A percentile compares a stretch with the other conserved stretches of the same genome.
Evolutionary conservation across 108 stramenopile genomes (phyloP).

Genomic region (Skeletonema tropicum): DNA sequence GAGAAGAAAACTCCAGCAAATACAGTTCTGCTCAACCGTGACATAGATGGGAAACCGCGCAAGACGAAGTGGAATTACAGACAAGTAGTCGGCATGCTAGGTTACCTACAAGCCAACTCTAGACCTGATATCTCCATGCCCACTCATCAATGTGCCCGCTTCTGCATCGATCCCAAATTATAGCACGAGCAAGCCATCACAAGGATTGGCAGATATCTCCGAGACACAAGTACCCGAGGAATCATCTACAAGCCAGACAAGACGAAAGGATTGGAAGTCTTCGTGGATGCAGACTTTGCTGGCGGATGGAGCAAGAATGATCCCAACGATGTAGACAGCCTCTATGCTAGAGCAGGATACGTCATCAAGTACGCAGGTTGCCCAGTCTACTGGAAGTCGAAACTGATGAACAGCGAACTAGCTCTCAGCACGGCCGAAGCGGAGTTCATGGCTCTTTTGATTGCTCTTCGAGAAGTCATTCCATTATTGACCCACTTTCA

Average conservation of each 20-base stretch:
- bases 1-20: background rate
- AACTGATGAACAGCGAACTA: slow-evolving; percentile 12
- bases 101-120: slow-evolving; percentile 26
- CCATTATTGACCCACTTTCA: background rate
- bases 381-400: slow-evolving; percentile 10
- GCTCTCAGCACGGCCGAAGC: slow-evolving; percentile 16
- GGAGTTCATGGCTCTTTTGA: slow-evolving; percentile 11
- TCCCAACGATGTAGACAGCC: background rate
- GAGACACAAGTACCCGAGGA: slow-evolving; percentile 26
- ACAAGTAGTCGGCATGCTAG: slow-evolving; percentile 39
- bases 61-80: slow-evolving; percentile 29
- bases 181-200: no score
- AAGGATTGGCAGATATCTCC: slow-evolving; percentile 55
- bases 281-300: slow-evolving; percentile 50
- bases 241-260: slow-evolving; percentile 19
- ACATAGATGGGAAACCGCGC: slow-evolving; percentile 10
- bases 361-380: slow-evolving; percentile 31
- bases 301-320: slow-evolving; percentile 39
- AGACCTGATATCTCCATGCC: slow-evolving; percentile 45
- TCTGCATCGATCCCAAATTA: slow-evolving; percentile 38
- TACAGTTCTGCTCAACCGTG: slow-evolving; percentile 1
- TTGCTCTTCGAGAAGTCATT: slow-evolving; percentile 8
- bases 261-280: slow-evolving; percentile 27
- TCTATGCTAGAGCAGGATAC: slow-evolving; percentile 17
- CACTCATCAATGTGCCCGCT: slow-evolving; percentile 47